Evolutionary conservation across 2,329 filamentous ascomycete genomes (phyloP), one percentile per base, ranked within the genome.

Genomic region (Knoxdaviesia capensis): DNA sequence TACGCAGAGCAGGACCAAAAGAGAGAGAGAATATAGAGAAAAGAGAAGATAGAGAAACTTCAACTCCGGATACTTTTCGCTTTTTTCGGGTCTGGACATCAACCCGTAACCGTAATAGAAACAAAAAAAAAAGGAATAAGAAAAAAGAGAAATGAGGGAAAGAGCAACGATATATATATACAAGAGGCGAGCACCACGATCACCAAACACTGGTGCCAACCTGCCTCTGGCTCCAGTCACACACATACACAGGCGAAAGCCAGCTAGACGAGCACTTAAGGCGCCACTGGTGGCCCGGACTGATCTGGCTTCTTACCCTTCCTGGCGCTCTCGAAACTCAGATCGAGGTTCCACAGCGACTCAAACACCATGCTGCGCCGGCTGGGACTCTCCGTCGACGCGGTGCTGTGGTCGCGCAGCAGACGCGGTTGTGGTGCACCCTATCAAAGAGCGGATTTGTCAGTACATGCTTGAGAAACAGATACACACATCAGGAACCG

Each of bases 341-440:
- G 62, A 49, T 77, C 72, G 30, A 76, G 52, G 47, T 63, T 72
- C 73, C 74, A 77, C 10, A 78, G 55, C 8, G 69, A 65, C 48
- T 76, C 72, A 71, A 72, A 79, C 7, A 77, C 63, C 4, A 75
- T 59, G 31, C 68, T 72, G 50, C 57, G 68, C 54, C 63, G 69
- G n/a, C 54, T 57, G 29, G 61, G 53, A 45, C 61, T 63, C 42
- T 61, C 54, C 7, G 44, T 42, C 48, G 50, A 57, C 42, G 38
- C 53, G 52, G 30, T 47, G 46, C 57, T 61, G 39, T 60, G 54
- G 48, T 69, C 60, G 46, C 62, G 60, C 28, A 58, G 57, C 34
- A 60, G 49, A 32, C 31, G 34, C 9, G 38, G 20, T 20, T 20
- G 20, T 20, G 20, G 20, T 20, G 20, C 20, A 20, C 20, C 20